These are phyloP conservation scores for Iberis amara DNA, from an alignment of 441 rosid genomes.

Conservation along the genomic window DNA sequence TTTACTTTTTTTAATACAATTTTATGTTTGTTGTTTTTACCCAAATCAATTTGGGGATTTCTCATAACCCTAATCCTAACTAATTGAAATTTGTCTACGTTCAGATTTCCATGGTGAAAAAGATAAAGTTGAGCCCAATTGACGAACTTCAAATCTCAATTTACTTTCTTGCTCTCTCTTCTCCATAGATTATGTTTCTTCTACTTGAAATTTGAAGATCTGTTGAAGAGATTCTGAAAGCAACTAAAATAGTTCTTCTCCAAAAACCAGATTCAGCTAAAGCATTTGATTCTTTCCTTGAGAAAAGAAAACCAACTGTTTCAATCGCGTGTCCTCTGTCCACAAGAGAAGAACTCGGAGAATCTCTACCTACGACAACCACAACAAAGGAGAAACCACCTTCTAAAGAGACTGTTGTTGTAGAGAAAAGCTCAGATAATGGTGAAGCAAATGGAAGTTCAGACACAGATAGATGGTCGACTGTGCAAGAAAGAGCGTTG, in stretches of 20 bases:
- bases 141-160: too few relatives aligned
- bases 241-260: constrained; percentile 90
- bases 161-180: too few relatives aligned
- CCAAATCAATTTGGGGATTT: too few relatives aligned
- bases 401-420: constrained; percentile 39
- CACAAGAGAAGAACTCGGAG: constrained; percentile 63
- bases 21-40: too few relatives aligned
- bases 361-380: constrained; percentile 30
- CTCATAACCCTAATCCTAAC: too few relatives aligned
- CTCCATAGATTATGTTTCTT: too few relatives aligned
- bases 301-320: constrained; percentile 79
- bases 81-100: too few relatives aligned
- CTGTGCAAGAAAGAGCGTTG: constrained; percentile 90
- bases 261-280: constrained; percentile 88
- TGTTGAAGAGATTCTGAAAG: constrained; percentile 89
- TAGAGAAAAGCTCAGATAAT: constrained; percentile 30
- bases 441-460: constrained; percentile 32
- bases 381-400: constrained; percentile 31
- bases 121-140: too few relatives aligned
- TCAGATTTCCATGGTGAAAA: too few relatives aligned
- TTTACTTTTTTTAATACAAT: too few relatives aligned
- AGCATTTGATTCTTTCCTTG: constrained; percentile 94
- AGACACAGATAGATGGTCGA: constrained; percentile 78
- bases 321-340: constrained; percentile 83
- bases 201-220: too few relatives aligned